Evolutionary conservation across 306 rosid species (phyloP), one percentile per base, ranked within the genome.

Genomic region (Cicer judaicum): DNA sequence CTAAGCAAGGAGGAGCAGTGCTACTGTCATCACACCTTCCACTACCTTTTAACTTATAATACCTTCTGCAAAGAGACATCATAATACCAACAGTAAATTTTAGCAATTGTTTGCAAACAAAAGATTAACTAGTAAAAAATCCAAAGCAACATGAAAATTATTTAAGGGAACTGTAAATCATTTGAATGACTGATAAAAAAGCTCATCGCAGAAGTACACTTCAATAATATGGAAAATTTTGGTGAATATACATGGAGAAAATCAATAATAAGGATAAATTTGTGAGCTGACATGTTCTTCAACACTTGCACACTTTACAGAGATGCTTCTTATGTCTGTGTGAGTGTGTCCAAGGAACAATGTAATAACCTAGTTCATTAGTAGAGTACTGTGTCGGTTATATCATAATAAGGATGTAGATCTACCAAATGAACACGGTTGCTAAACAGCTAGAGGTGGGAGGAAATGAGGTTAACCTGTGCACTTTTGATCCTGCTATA

Each of bases 1-100:
- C 98, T 4, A 79, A 14, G 80, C 98, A 93, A 13, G 97, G 98
- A 80, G 97, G 98, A 42, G 84, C 82, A 8, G 85, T 78, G 82
- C 98, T 93, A 16, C 52, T 56, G 72, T 80, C 82, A 53, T 89
- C 88, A 59, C 98, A 93, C 82, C 88, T 85, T 87, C 86, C 92
- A 47, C 83, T 59, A 74, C 98, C 98, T 74, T 85, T 93, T 4
- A 57, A 78, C 78, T 88, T 91, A 74, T 91, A 87, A 74, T 81
- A 89, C 87, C 97, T 87, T 82, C 98, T 93, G 96, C 61, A 70
- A 13, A 78, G 18, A 60, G 8, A 68, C 15, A 69, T 10, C 60
- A 34, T 8, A 55, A 82, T 29, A 44, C 64, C 74, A 76, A 57
- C 55, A 65, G 60, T 38, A 67, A 41, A 50, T 48, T 62, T 74